Evolutionary conservation across 805 yeast genomes (phyloP).

Genomic region (Lipomyces sp.): DNA sequence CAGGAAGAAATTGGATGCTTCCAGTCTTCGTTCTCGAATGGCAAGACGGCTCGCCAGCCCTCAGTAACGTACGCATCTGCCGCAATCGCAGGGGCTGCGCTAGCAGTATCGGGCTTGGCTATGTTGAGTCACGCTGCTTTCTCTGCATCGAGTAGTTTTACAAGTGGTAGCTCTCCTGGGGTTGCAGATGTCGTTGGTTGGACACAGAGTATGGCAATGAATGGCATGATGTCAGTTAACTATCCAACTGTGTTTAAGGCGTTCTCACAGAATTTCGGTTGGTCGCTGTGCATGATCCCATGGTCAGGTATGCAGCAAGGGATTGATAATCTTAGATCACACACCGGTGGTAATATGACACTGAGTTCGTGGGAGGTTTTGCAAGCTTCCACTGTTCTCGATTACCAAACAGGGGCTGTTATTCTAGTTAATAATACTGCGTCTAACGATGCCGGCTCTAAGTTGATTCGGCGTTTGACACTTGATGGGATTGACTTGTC

Average conservation of each 20-base stretch:
- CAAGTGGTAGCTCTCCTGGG: conserved; percentile 38
- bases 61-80: conserved; percentile 42
- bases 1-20: conserved; percentile 41
- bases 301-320: conserved; percentile 43
- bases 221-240: conserved; percentile 44
- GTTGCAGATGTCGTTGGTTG: conserved; percentile 42
- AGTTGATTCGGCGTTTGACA: conserved; percentile 18
- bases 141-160: conserved; percentile 21
- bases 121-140: conserved; percentile 31
- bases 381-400: conserved; percentile 29
- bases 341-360: conserved; percentile 45
- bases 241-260: conserved; percentile 44
- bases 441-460: conserved; percentile 9
- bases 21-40: conserved; percentile 42
- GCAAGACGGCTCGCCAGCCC: conserved; percentile 42
- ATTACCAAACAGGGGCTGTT: conserved; percentile 25
- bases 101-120: conserved; percentile 36
- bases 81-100: conserved; percentile 44
- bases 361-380: conserved; percentile 31
- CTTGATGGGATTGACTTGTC: conserved; percentile 28
- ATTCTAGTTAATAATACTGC: conserved; percentile 19
- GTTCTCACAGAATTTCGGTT: conserved; percentile 45
- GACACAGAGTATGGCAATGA: conserved; percentile 44
- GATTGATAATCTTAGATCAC: conserved; percentile 42
- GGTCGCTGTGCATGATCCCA: conserved; percentile 44